Percentiles rank a stretch among this genome's conserved stretches.
Conservation (phyloP, 2,329 filamentous ascomycete genomes). For the Cytospora paraplurivora region DNA sequence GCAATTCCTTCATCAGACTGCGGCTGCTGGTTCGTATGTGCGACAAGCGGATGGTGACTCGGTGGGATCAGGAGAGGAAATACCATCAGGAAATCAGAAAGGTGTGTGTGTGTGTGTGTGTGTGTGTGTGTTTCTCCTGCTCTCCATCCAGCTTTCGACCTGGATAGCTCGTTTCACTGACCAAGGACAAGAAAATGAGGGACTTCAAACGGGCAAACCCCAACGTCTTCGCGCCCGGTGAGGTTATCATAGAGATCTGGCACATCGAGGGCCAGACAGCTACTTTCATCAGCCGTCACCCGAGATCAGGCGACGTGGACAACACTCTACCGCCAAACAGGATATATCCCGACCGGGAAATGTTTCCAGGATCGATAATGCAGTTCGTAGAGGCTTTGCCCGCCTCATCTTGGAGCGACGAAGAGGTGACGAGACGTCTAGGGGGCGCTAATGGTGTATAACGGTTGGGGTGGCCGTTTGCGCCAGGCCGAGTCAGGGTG, state of each 20-base stretch:
- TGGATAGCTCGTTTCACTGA: neutral
- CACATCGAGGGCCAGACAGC: slow-evolving; percentile 20
- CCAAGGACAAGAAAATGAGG: slow-evolving; percentile 10
- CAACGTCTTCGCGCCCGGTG: slow-evolving; percentile 15
- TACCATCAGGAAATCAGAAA: neutral
- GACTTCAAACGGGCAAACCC: slow-evolving; percentile 12
- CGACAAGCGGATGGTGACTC: slow-evolving; percentile 17
- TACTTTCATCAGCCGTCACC: neutral
- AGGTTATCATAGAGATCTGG: slow-evolving; percentile 23
- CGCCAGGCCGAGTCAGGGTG: neutral
- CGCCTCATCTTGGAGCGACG: slow-evolving; percentile 8
- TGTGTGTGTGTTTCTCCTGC: neutral
- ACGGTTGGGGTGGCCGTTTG: too few species aligned
- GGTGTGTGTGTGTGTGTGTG: slow-evolving; percentile 3
- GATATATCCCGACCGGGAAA: slow-evolving; percentile 24
- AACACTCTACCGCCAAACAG: neutral
- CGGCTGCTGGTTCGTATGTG: slow-evolving; percentile 38
- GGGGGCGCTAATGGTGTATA: too few species aligned
- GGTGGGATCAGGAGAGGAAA: neutral
- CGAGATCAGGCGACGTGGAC: neutral
- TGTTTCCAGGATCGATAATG: slow-evolving; percentile 29
- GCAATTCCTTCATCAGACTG: slow-evolving; percentile 35
- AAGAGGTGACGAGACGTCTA: neutral
- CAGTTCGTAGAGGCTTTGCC: slow-evolving; percentile 21
- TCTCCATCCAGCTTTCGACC: neutral